Evolutionary conservation across 2,329 filamentous ascomycete species (phyloP).

Genomic region (Emericellopsis cladophorae): DNA sequence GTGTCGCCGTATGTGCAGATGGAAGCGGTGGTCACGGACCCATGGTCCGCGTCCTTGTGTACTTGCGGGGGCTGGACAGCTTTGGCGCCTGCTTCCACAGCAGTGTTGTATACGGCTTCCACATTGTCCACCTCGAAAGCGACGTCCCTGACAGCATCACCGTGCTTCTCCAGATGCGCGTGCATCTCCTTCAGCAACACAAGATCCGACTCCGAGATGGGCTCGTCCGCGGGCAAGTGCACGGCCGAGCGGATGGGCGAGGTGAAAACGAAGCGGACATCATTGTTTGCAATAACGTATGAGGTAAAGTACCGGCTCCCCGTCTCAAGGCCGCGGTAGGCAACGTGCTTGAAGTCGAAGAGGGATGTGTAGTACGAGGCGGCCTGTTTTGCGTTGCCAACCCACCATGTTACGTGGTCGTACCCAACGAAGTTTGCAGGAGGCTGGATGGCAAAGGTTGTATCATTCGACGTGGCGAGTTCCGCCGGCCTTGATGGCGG

Average conservation of each 20-base stretch:
- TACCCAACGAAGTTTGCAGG: conserved; percentile 63
- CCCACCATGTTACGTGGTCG: conserved; percentile 91
- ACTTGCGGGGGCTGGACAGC: conserved; percentile 49
- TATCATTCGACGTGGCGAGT: conserved; percentile 26
- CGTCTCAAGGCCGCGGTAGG: conserved; percentile 82
- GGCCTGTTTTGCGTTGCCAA: conserved; percentile 92
- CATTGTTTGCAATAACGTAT: conserved; percentile 68
- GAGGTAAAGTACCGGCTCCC: conserved; percentile 70
- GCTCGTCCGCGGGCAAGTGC: conserved; percentile 43
- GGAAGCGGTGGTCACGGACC: conserved; percentile 59
- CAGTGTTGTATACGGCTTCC: conserved; percentile 62
- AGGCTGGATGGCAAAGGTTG: conserved; percentile 41
- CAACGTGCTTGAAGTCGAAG: conserved; percentile 74
- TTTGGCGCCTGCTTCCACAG: conserved; percentile 50
- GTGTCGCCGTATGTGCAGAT: conserved; percentile 93
- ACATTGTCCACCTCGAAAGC: conserved; percentile 91
- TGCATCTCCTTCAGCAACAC: conserved; percentile 62
- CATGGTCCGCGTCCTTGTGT: conserved; percentile 44
- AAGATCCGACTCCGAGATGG: conserved; percentile 51
- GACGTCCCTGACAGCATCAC: conserved; percentile 90
- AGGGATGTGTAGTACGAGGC: conserved; percentile 78
- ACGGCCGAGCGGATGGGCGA: conserved; percentile 58
- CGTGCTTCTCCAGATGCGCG: conserved; percentile 72
- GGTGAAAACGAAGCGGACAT: conserved; percentile 71
- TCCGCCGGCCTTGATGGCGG: conserved; percentile 29